These are phyloP conservation scores for Spiraea crenata DNA, from an alignment of 331 rosid genomes.

Conservation along the genomic window DNA sequence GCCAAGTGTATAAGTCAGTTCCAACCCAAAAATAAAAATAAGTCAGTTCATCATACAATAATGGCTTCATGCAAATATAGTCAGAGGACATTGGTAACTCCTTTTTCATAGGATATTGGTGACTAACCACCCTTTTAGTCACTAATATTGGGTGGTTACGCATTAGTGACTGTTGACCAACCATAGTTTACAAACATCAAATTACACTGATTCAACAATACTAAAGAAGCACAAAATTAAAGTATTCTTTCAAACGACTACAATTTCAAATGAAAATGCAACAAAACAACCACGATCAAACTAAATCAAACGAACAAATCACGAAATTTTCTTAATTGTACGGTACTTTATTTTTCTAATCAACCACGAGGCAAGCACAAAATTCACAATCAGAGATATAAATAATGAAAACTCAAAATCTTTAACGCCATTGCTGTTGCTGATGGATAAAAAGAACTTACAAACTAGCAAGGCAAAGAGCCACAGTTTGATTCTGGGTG, in stretches of 20 bases:
- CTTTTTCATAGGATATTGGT: no score
- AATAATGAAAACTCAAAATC: background rate
- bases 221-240: background rate
- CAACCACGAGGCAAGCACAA: background rate
- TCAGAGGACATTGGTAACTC: no score
- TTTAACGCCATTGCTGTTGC: background rate
- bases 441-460: slow-evolving; percentile 30
- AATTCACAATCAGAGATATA: background rate
- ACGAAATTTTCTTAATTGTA: background rate
- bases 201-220: background rate
- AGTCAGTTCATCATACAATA: no score
- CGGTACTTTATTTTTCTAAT: background rate
- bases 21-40: no score
- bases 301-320: background rate
- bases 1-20: no score
- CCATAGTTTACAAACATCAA: background rate
- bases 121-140: no score
- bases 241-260: background rate
- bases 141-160: no score
- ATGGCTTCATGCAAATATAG: no score
- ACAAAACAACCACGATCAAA: slow-evolving; percentile 12
- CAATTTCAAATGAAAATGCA: background rate
- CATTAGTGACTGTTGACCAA: no score
- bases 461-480: slow-evolving; percentile 18
- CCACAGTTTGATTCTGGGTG: background rate